Evolutionary conservation across 192 early-diverging fungal genomes (phyloP).

Genomic region (Rhizoclosmatium sp.): DNA sequence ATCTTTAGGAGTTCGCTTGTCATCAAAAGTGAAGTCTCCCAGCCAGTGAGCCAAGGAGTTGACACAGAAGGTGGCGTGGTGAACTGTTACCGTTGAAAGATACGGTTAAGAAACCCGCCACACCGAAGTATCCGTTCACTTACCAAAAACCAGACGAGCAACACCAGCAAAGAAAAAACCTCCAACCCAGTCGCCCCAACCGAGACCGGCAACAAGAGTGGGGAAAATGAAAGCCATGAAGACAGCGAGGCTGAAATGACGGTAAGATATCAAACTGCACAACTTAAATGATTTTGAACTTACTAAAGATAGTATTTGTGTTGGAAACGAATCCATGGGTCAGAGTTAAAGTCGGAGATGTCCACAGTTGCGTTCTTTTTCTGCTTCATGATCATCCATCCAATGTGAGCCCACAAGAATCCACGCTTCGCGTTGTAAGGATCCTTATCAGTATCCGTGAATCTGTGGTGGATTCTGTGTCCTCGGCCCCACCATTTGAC

Average conservation of each 20-base stretch:
- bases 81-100: constrained; percentile 34
- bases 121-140: constrained; percentile 76
- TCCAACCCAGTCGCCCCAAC: constrained; percentile 66
- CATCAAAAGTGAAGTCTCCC: constrained; percentile 63
- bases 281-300: constrained; percentile 14
- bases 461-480: constrained; percentile 63
- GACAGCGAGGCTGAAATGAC: constrained; percentile 60
- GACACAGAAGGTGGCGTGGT: constrained; percentile 65
- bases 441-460: constrained; percentile 63
- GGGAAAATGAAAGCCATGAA: constrained; percentile 82
- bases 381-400: constrained; percentile 59
- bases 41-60: constrained; percentile 65
- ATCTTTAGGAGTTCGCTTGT: constrained; percentile 72
- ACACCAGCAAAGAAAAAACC: constrained; percentile 59
- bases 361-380: constrained; percentile 48
- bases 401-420: constrained; percentile 59
- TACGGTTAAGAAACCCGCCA: constrained; percentile 78
- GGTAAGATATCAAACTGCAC: background rate
- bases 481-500: constrained; percentile 63
- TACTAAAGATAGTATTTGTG: constrained; percentile 53
- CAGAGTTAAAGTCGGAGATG: constrained; percentile 54
- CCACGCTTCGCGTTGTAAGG: constrained; percentile 61
- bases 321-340: constrained; percentile 57
- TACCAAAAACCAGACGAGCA: constrained; percentile 52
- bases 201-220: constrained; percentile 82